Conservation (phyloP, 2,329 filamentous ascomycete genomes). For the Ilyonectria destructans region DNA sequence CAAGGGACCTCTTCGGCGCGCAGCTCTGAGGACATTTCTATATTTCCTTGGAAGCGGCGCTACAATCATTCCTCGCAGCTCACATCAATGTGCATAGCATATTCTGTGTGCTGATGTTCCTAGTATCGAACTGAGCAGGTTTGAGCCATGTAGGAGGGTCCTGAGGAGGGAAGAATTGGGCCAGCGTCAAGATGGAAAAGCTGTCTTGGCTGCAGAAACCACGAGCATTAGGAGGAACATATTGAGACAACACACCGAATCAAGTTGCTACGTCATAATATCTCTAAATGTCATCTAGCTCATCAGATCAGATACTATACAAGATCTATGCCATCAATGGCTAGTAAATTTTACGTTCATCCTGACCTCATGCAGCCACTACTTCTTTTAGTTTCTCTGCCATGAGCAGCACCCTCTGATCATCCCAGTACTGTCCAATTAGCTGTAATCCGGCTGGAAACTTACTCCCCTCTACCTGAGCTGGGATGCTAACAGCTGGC, state of each 20-base stretch:
- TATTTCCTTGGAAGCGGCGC: not conserved
- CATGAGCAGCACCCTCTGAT: constrained; percentile 73
- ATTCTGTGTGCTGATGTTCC: not conserved
- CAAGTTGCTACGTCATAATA: not conserved
- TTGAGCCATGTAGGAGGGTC: not conserved
- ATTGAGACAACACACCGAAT: not conserved
- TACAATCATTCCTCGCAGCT: no score
- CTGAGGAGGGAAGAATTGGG: not conserved
- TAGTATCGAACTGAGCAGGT: not conserved
- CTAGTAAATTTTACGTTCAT: constrained; percentile 26
- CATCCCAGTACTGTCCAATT: constrained; percentile 87
- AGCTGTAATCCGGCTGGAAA: constrained; percentile 77
- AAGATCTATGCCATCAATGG: constrained; percentile 26
- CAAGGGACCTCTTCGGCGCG: not conserved
- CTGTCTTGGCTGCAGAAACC: not conserved
- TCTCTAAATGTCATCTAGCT: constrained; percentile 18
- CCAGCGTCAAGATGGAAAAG: not conserved
- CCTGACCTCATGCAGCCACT: constrained; percentile 40
- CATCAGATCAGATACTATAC: constrained; percentile 38
- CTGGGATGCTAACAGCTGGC: constrained; percentile 88
- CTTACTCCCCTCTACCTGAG: constrained; percentile 52
- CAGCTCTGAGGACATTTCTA: not conserved
- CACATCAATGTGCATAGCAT: not conserved
- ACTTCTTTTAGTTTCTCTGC: constrained; percentile 64
- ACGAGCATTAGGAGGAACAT: not conserved